Base-by-base conservation (phyloP, 192 early-diverging fungal species). In the Dissophora globulifera region DNA sequence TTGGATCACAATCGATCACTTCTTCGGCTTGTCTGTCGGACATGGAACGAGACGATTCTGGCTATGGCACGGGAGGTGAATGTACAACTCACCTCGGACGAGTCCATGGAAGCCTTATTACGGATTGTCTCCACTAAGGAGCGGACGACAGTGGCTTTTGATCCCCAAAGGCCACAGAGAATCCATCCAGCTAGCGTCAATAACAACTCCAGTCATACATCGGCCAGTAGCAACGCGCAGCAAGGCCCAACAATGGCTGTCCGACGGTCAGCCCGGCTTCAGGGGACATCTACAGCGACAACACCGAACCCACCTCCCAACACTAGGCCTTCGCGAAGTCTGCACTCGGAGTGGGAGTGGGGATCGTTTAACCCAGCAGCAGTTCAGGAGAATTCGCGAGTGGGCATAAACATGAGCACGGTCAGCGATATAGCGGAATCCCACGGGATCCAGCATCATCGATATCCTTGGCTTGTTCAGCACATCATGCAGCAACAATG, bases 21-120 rank as follows among this genome's bases (percentile, higher is more conserved):
- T 16, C 49, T 68, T 8, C 56, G 66, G 25, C 50, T 59, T 10
- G 66, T 68, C 2, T 68, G 66, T 26, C 66, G 57, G 6, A 25
- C 55, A 19, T 68, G 66, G 66, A 68, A 68, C 29, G 43, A 59
- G 13, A 52, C 56, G 1, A 59, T 68, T 16, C 49, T 68, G 15
- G 48, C 49, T 1, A 68, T 68, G 66, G 66, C 66, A n/a, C 26
- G 56, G 30, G 66, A 68, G 20, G 26, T 68, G 7, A 23, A 59
- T 59, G 40, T 68, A 17, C 35, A 59, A 13, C 48, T 68, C 10
- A 43, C 52, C 9, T n/a, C 49, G 1, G 66, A 68, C 25, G 66
- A 68, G 15, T 68, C 57, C 5, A 57, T 68, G 48, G 27, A 32
- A 5, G 32, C 29, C 6, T 40, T 59, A 8, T 42, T 58, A 30